phyloP scores from a whole-genome alignment of 2,329 filamentous ascomycete species.

The Zalaria obscura region DNA sequence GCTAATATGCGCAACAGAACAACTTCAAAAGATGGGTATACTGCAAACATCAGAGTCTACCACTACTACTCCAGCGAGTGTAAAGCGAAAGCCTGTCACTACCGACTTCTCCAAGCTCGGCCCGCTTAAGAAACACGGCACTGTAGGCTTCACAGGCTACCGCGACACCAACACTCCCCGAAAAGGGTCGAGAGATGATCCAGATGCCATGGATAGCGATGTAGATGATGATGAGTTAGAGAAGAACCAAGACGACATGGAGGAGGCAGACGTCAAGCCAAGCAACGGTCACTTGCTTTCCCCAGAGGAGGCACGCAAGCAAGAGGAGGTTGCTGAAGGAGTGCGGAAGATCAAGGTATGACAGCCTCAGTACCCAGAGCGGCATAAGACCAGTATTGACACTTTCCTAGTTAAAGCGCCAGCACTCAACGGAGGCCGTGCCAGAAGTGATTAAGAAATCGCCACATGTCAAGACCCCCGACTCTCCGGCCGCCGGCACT shows the following conservation, averaged over 20 bases:
- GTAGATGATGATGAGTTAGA: slow-evolving; percentile 49
- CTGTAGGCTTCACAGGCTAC: slow-evolving; percentile 81
- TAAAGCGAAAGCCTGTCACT: slow-evolving; percentile 70
- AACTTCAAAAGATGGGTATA: slow-evolving; percentile 94
- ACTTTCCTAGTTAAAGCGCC: slow-evolving; percentile 54
- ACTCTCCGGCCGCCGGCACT: slow-evolving; percentile 28
- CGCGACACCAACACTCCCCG: slow-evolving; percentile 43
- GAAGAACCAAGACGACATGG: slow-evolving; percentile 52
- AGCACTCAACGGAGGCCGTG: slow-evolving; percentile 52
- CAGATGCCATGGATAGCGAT: slow-evolving; percentile 56
- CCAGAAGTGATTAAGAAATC: slow-evolving; percentile 17
- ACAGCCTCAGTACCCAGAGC: neutral
- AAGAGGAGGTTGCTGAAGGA: slow-evolving; percentile 64
- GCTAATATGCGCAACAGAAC: slow-evolving; percentile 39
- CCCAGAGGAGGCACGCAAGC: slow-evolving; percentile 57
- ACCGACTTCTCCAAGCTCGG: slow-evolving; percentile 75
- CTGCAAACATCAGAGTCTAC: slow-evolving; percentile 48
- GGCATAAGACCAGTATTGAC: neutral
- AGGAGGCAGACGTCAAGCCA: slow-evolving; percentile 43
- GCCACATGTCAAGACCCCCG: slow-evolving; percentile 21
- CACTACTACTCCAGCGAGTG: slow-evolving; percentile 36
- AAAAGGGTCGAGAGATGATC: slow-evolving; percentile 29
- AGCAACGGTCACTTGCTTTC: slow-evolving; percentile 41
- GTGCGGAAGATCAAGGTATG: slow-evolving; percentile 69
- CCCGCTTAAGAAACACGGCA: slow-evolving; percentile 67